Evolutionary conservation across 805 yeast species (phyloP).

Genomic region (Wickerhamiella lipophila): DNA sequence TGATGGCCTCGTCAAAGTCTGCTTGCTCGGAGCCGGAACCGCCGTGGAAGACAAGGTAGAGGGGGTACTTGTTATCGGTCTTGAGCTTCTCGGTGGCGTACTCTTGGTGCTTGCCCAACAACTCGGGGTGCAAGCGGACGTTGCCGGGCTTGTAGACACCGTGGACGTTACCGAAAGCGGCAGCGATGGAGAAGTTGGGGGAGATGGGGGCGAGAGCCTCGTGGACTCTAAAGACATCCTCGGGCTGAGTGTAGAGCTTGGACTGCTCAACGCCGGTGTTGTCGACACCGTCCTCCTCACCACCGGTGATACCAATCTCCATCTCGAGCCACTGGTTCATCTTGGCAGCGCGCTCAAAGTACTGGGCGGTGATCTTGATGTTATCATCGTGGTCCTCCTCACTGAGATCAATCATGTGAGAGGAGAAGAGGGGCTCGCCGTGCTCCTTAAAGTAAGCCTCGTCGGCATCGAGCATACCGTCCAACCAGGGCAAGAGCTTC

Average conservation of each 20-base stretch:
- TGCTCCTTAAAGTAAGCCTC: constrained; percentile 75
- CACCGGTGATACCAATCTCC: constrained; percentile 99
- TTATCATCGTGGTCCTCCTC: constrained; percentile 95
- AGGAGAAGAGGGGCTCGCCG: constrained; percentile 95
- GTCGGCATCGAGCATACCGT: constrained; percentile 94
- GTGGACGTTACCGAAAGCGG: constrained; percentile 98
- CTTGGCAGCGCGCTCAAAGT: constrained; percentile 88
- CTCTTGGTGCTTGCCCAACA: constrained; percentile 90
- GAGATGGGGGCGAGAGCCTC: constrained; percentile 80
- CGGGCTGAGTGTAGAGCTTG: constrained; percentile 84
- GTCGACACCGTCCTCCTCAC: constrained; percentile 99
- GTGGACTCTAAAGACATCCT: constrained; percentile 85
- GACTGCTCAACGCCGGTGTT: constrained; percentile 86
- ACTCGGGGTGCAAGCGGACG: constrained; percentile 81
- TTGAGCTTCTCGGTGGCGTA: constrained; percentile 63
- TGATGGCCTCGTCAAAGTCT: constrained; percentile 86
- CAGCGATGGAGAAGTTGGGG: constrained; percentile 98
- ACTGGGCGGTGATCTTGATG: constrained; percentile 85
- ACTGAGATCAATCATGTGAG: constrained; percentile 96
- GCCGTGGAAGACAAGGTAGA: constrained; percentile 99
- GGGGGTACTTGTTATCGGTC: constrained; percentile 48
- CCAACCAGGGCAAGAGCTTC: constrained; percentile 96
- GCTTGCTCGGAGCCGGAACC: constrained; percentile 94
- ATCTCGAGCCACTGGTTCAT: constrained; percentile 97
- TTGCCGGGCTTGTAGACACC: constrained; percentile 99